These are phyloP conservation scores for Furcasterigmium sp. DNA, from an alignment of 2,329 filamentous ascomycete species.

Conservation along the genomic window DNA sequence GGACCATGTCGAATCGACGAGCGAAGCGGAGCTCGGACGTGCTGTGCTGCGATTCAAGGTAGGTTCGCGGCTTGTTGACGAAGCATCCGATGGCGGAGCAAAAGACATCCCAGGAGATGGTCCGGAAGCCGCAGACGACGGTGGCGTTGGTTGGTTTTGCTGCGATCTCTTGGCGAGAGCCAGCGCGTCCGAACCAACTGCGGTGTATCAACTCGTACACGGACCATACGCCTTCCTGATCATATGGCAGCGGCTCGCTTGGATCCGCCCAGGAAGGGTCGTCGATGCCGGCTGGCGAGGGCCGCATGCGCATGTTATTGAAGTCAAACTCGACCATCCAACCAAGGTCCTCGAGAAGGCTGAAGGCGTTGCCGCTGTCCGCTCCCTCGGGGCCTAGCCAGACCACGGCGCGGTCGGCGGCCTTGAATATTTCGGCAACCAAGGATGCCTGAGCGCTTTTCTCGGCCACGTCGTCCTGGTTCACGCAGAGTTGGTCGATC, in stretches of 20 bases:
- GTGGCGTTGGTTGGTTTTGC: neutral
- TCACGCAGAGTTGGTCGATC: slow-evolving; percentile 33
- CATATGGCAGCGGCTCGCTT: neutral
- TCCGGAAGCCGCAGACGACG: neutral
- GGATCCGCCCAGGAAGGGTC: neutral
- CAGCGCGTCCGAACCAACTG: neutral
- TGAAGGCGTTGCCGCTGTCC: neutral
- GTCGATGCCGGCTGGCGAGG: neutral
- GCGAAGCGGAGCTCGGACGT: neutral
- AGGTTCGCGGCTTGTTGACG: neutral
- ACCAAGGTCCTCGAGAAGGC: neutral
- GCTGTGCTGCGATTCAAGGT: neutral
- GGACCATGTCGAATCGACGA: neutral
- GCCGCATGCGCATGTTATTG: neutral
- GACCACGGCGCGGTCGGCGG: slow-evolving; percentile 23
- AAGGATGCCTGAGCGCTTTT: slow-evolving; percentile 27
- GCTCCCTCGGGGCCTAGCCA: slow-evolving; percentile 21
- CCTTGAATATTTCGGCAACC: slow-evolving; percentile 29
- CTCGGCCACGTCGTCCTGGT: slow-evolving; percentile 28
- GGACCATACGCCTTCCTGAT: neutral
- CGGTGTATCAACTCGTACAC: neutral
- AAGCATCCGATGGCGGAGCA: neutral
- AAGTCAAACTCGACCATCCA: neutral
- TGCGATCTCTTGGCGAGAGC: neutral
- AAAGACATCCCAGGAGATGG: neutral